Base-by-base conservation (phyloP, 2,329 filamentous ascomycete genomes). In the Fusarium burgessii region DNA sequence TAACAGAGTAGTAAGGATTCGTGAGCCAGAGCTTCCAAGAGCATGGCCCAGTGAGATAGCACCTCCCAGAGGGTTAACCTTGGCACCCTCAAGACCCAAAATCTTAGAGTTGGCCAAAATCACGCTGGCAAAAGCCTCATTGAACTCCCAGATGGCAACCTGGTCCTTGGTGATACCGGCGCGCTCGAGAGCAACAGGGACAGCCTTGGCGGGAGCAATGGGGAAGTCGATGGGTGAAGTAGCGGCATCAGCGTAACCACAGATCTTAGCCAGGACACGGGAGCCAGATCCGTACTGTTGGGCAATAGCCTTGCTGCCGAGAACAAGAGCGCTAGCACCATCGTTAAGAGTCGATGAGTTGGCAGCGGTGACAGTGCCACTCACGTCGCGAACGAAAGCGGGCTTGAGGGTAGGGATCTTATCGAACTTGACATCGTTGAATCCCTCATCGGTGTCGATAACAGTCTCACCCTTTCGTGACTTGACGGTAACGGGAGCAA, bases 51-150 rank as follows among this genome's bases (percentile, higher is more conserved):
- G 85, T 1, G 95, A 93, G 77, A 98, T 97, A 52, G 95, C 95
- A 66, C 95, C 95, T 59, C 95, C 95, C 5, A 97, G 87, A 49
- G 92, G 92, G 81, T 98, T 98, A 45, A 98, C 93, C 38, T 89
- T 91, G 42, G 93, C 93, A 49, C 88, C 86, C 71, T 95, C 88
- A 5, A 98, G 88, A 45, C 92, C 93, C 36, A 97, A 88, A 68
- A 97, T 94, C 91, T 97, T 95, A 77, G 93, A 92, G 78, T 98
- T 98, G 43, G 95, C 95, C 79, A 96, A 94, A 81, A 98, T 96
- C 33, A 98, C 95, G 7, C 93, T 93, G 32, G 96, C 95, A 79
- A 99, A 99, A 0, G 96, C 96, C 84, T 99, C 96, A 81, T 99
- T 99, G 82, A 99, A 97, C 81, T 98, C 96, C 95, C 96, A 98